Conservation (phyloP, 2,329 filamentous ascomycete genomes). For the Ciborinia camelliae region DNA sequence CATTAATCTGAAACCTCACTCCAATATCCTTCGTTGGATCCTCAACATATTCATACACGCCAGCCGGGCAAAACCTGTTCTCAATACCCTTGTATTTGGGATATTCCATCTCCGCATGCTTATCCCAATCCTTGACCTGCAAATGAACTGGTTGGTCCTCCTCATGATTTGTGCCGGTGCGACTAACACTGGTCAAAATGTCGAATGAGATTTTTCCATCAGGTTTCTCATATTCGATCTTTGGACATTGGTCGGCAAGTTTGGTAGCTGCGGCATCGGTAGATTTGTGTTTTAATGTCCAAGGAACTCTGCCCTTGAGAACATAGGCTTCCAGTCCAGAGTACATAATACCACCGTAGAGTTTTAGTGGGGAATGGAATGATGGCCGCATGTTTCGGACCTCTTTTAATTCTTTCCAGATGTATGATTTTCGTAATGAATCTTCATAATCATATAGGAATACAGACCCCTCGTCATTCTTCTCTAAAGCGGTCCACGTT, state of each 20-base stretch:
- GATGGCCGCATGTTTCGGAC: slow-evolving; percentile 97
- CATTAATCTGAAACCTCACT: slow-evolving; percentile 94
- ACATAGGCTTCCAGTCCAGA: slow-evolving; percentile 89
- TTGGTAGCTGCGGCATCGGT: slow-evolving; percentile 78
- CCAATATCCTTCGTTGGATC: slow-evolving; percentile 82
- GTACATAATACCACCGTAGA: slow-evolving; percentile 88
- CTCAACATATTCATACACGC: slow-evolving; percentile 97
- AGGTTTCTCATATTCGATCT: slow-evolving; percentile 96
- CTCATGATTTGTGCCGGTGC: slow-evolving; percentile 97
- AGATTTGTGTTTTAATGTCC: slow-evolving; percentile 84
- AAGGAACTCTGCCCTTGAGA: slow-evolving; percentile 79
- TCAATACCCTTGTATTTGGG: slow-evolving; percentile 89
- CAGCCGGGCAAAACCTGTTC: slow-evolving; percentile 94
- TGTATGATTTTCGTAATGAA: slow-evolving; percentile 74
- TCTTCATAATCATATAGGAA: slow-evolving; percentile 97
- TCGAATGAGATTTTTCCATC: slow-evolving; percentile 95
- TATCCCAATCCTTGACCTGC: slow-evolving; percentile 92
- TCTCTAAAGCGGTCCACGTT: slow-evolving; percentile 70
- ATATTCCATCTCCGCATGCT: slow-evolving; percentile 78
- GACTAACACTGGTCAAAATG: slow-evolving; percentile 89
- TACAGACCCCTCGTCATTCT: slow-evolving; percentile 61
- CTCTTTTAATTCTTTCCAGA: slow-evolving; percentile 92
- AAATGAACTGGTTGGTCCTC: slow-evolving; percentile 97
- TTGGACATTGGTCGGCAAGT: slow-evolving; percentile 70
- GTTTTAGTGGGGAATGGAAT: slow-evolving; percentile 81